These are phyloP conservation scores for Magnusiomyces suaveolens DNA, from an alignment of 1,139 yeast species.

Conservation along the genomic window DNA sequence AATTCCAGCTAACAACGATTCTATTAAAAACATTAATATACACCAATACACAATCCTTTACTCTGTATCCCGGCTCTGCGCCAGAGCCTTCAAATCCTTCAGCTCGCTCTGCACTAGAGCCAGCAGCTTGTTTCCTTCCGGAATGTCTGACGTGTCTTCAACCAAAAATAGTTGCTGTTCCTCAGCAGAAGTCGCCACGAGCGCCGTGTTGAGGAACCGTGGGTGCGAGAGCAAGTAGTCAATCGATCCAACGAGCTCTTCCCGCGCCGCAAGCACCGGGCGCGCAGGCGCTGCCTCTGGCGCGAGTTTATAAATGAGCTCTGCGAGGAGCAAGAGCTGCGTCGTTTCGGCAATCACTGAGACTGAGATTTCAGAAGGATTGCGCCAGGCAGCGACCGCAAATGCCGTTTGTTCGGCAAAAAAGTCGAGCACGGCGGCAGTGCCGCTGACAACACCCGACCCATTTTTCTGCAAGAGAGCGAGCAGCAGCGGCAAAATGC, in stretches of 20 bases:
- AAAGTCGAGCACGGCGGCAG: constrained; percentile 51
- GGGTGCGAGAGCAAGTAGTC: constrained; percentile 77
- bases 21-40: too few species aligned
- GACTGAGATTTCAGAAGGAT: constrained; percentile 51
- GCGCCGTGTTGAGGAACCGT: constrained; percentile 62
- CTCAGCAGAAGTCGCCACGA: constrained; percentile 53
- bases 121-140: constrained; percentile 17
- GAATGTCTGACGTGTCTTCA: constrained; percentile 20
- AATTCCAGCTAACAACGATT: too few species aligned
- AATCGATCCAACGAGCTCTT: constrained; percentile 47
- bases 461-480: constrained; percentile 57
- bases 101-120: constrained; percentile 21
- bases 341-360: constrained; percentile 69
- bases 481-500: constrained; percentile 60
- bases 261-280: constrained; percentile 8
- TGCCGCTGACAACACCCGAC: constrained; percentile 51
- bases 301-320: constrained; percentile 39
- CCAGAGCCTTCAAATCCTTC: constrained; percentile 21
- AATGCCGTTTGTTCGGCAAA: constrained; percentile 56
- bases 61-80: constrained; percentile 4
- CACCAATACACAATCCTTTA: too few species aligned
- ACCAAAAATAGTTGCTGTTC: constrained; percentile 44
- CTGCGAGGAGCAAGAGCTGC: constrained; percentile 60
- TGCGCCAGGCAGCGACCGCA: constrained; percentile 62
- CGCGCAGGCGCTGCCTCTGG: constrained; percentile 14